Conservation (phyloP, 345 rosid genomes). For the Syzygium oleosum region DNA sequence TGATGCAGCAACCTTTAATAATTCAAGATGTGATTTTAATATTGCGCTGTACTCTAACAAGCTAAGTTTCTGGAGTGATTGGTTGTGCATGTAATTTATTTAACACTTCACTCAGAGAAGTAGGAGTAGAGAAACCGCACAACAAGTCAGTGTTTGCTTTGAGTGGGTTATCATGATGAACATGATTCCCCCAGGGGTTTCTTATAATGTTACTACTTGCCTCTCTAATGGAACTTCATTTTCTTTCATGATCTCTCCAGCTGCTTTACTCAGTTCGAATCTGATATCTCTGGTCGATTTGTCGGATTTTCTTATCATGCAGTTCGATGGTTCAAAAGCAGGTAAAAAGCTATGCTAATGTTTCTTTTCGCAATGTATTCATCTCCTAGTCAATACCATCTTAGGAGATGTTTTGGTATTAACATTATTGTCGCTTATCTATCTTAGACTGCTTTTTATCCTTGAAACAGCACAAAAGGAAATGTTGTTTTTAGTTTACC, state of each 20-base stretch:
- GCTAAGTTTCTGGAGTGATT: background rate
- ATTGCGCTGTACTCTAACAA: background rate
- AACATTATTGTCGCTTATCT: background rate
- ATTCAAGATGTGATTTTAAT: background rate
- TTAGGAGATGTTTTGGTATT: background rate
- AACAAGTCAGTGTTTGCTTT: background rate
- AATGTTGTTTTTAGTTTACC: no score
- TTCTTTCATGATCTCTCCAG: conserved; percentile 13
- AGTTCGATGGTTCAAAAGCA: conserved; percentile 24
- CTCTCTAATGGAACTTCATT: background rate
- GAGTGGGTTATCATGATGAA: background rate
- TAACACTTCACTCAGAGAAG: background rate
- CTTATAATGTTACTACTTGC: background rate
- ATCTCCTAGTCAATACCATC: background rate
- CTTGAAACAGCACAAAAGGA: no score
- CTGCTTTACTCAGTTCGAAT: conserved; percentile 37
- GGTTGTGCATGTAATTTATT: background rate
- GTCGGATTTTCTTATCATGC: conserved; percentile 33
- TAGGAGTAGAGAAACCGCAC: background rate
- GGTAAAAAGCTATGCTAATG: conserved; percentile 4
- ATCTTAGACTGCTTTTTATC: background rate
- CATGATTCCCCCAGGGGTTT: background rate
- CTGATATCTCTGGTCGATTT: conserved; percentile 39
- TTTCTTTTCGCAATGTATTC: background rate
- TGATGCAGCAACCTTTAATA: background rate